Evolutionary conservation across 306 rosid genomes (phyloP), one percentile per base, ranked within the genome.

Genomic region (Pyrus communis): DNA sequence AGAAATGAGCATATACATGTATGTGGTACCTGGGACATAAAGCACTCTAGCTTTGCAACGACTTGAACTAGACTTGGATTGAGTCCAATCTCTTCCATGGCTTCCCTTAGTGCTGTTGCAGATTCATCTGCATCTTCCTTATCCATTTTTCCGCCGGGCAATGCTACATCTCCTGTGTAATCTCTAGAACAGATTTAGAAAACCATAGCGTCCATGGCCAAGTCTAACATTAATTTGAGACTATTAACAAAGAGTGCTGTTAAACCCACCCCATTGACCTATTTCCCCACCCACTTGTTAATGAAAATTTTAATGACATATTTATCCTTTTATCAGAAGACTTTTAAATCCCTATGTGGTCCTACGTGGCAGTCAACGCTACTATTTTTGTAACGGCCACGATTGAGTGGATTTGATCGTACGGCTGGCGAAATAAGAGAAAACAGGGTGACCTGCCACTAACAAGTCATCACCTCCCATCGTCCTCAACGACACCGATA

Each of bases 71-170:
- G 58, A 23, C 55, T 9, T 25, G 87, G 65, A 40, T 76, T 76
- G 7, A 80, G 68, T 27, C 84, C 84, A 60, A 80, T 83, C 78
- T 79, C 86, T 83, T 83, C 86, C 81, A 27, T 71, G 64, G 81
- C 79, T 77, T 84, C 84, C 76, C 87, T 80, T 18, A 77, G 70
- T 11, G 87, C 84, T 13, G 82, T 77, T 61, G 79, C 77, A 68
- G 77, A 76, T 68, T 84, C 82, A 55, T 84, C 82, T 30, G 8
- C 77, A 61, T 84, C 87, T 30, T 71, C 65, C 70, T 80, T 82
- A 65, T 84, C 84, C 82, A 68, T 70, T 84, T 84, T 84, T 15
- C 84, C 84, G 43, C 87, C 84, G 1, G 87, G 87, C 73, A 84
- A 73, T 30, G 87, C 84, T 15, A 80, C 84, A 67, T 84, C 87